These are phyloP conservation scores for Beauveria rudraprayagi DNA, from an alignment of 2,329 filamentous ascomycete species.

Conservation along the genomic window DNA sequence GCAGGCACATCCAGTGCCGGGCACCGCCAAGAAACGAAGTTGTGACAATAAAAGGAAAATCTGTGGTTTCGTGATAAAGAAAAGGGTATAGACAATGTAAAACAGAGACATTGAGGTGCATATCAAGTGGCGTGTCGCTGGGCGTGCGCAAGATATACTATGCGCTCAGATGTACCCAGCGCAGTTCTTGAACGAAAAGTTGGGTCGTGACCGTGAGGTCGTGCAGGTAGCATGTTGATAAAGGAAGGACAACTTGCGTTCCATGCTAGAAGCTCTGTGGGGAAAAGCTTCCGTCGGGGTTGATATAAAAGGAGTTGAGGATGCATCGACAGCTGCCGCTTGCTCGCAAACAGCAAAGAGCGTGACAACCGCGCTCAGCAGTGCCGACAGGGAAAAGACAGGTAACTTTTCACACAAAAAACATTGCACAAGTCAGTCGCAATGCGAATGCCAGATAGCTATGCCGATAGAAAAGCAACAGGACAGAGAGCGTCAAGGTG, in stretches of 20 bases:
- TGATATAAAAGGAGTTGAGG: neutral
- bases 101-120: conserved; percentile 7
- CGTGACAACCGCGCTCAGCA: neutral
- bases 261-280: neutral
- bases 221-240: neutral
- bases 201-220: neutral
- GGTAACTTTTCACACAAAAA: neutral
- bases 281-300: neutral
- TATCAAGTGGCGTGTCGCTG: conserved; percentile 3
- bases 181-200: neutral
- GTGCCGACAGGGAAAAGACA: neutral
- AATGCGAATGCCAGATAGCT: neutral
- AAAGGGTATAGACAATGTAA: conserved; percentile 12
- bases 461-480: neutral
- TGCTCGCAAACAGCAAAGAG: neutral
- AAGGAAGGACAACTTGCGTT: neutral
- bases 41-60: neutral
- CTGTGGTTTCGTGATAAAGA: conserved; percentile 6
- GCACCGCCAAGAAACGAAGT: neutral
- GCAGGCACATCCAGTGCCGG: conserved; percentile 1
- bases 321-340: neutral
- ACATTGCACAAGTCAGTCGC: neutral
- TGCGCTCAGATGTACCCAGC: neutral
- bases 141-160: neutral
- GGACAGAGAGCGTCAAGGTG: neutral